phyloP scores from a whole-genome alignment of 2,329 filamentous ascomycete species.

The Rhynchosporium agropyri region DNA sequence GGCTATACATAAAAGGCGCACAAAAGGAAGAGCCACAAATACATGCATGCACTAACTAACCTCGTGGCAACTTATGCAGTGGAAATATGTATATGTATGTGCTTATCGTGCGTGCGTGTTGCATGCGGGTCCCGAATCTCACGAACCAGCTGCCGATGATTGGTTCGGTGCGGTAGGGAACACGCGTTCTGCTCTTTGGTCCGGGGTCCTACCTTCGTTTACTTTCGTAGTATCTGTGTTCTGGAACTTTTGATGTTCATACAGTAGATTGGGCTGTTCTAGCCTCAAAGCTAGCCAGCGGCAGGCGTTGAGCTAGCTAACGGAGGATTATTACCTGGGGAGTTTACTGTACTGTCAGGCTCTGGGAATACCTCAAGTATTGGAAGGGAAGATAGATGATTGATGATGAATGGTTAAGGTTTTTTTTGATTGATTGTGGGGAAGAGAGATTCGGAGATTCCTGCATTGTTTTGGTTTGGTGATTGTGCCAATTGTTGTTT shows the following conservation, averaged over 20 bases:
- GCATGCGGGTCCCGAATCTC: background rate
- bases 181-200: conserved; percentile 4
- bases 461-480: conserved; percentile 1
- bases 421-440: conserved; percentile 12
- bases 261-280: background rate
- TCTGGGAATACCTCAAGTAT: too few relatives aligned
- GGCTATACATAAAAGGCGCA: conserved; percentile 20
- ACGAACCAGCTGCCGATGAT: background rate
- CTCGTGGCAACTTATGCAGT: conserved; percentile 1
- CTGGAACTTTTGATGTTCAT: conserved; percentile 17
- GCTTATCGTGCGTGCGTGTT: too few relatives aligned
- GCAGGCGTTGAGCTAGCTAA: background rate
- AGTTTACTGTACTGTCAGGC: too few relatives aligned
- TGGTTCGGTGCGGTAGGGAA: background rate
- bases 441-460: conserved; percentile 1
- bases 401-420: conserved; percentile 4
- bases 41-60: conserved; percentile 11
- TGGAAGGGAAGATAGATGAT: background rate
- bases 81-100: too few relatives aligned
- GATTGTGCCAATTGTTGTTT: conserved; percentile 1
- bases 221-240: background rate
- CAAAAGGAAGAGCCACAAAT: conserved; percentile 10
- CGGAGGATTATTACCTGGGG: background rate
- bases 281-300: background rate
- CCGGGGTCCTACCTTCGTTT: too few relatives aligned